phyloP scores from a whole-genome alignment of 768 basidiomycete genomes.

The Leccinum longicurvipes region DNA sequence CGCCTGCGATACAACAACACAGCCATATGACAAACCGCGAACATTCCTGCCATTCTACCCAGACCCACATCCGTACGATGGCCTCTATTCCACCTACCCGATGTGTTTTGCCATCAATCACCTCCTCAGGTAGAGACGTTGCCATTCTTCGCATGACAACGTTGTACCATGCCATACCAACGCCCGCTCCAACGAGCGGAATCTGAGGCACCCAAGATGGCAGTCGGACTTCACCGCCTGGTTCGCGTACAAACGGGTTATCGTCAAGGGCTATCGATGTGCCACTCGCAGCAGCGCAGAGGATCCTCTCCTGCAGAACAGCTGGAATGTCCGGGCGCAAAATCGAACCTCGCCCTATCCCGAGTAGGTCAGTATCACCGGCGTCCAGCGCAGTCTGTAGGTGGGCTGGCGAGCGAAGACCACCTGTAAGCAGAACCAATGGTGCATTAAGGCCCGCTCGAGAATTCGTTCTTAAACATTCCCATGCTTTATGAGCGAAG shows the following conservation, averaged over 20 bases:
- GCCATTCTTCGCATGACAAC: constrained; percentile 56
- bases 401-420: constrained; percentile 58
- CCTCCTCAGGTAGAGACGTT: constrained; percentile 5
- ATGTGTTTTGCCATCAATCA: neutral
- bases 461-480: constrained; percentile 37
- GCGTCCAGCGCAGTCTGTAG: constrained; percentile 51
- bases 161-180: constrained; percentile 63
- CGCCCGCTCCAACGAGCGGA: constrained; percentile 62
- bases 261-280: constrained; percentile 20
- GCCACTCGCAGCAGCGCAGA: neutral
- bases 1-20: neutral
- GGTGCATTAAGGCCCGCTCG: constrained; percentile 37
- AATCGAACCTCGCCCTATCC: constrained; percentile 68
- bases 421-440: constrained; percentile 77
- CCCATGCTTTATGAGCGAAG: constrained; percentile 59
- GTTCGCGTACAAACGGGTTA: constrained; percentile 39
- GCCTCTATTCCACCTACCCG: constrained; percentile 35
- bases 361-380: constrained; percentile 68
- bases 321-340: constrained; percentile 59
- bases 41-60: constrained; percentile 26
- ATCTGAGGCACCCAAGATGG: constrained; percentile 42
- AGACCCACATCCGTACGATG: constrained; percentile 47
- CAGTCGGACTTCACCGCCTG: constrained; percentile 22
- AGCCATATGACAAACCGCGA: constrained; percentile 3
- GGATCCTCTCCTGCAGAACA: constrained; percentile 26